Evolutionary conservation across 208 protist genomes (phyloP), one percentile per base, ranked within the genome.

Genomic region (Leishmania mexicana): DNA sequence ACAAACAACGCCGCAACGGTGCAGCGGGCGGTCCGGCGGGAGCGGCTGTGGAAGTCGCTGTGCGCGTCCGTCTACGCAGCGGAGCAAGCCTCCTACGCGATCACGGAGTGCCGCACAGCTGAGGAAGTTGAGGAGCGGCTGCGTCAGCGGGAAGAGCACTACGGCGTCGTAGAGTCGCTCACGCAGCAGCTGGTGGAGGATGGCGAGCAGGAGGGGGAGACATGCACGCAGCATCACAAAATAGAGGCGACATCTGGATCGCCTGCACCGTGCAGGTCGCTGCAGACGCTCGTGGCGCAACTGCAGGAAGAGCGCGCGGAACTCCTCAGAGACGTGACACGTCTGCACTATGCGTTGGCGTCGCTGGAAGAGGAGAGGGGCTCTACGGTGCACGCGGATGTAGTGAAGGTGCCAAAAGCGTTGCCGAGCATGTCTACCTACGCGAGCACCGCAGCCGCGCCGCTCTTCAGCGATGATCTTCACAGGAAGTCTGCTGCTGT

Each of bases 1-100:
- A 49, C 45, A 6, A 5, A 53, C 21, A 15, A 87, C n/a, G 71
- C 42, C 1, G 58, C 68, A n/a, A 78, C 84, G 17, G 78, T 75
- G 75, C 76, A 82, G 62, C 82, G 83, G 10, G 78, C 85, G 17
- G 77, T 75, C 40, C 80, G 60, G 28, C 89, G 93, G 4, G 93
- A 96, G 80, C 75, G 58, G 40, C 76, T 82, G 77, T 96, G 93
- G 93, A 88, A 89, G 42, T 78, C 80, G 21, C 89, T 96, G 24
- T 96, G 91, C 65, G 84, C 85, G 2, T 76, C 83, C 24, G 73
- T 96, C 31, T 90, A 94, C 79, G 83, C 84, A 42, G 91, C 89
- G 3, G 93, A 94, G 84, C 87, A 91, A 73, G 58, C 85, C 3
- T 92, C 91, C 31, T 91, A 92, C 83, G 58, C 67, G 35, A 81